Evolutionary conservation across 176 grass and related monocot species (phyloP), one percentile per base, ranked within the genome.

Genomic region (Cymbopogon citratus): DNA sequence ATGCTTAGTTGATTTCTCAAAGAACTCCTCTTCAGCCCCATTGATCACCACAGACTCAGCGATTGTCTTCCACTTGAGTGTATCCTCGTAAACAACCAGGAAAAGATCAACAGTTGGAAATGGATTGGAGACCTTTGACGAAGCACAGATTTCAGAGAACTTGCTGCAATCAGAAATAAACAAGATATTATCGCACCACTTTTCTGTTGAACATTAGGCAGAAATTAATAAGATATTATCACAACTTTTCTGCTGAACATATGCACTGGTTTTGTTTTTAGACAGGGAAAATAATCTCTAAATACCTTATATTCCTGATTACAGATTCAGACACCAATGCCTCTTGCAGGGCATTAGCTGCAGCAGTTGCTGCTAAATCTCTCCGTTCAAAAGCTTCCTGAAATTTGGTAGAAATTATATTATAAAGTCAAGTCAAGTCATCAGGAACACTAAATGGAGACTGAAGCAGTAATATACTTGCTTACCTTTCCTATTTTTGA

Each of bases 221-320:
- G 34, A 23, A 76, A 54, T 34, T 52, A 43, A 43, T 10, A 43
- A 43, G 40, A 43, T 43, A 40, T 10, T 40, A 40, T 40, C 39
- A 40, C 35, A 80, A 66, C 2, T 76, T 79, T 24, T 65, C 57
- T 74, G 28, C 10, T 70, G 21, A 61, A 80, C 7, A 12, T 26
- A 74, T 15, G 8, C 2, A 73, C 0, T 25, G 1, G 54, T 25
- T 83, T 82, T 5, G 31, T 15, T 66, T 70, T 12, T 11, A 74
- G 13, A 40, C 44, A 5, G 6, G 5, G 12, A 34, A 33, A 27
- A 69, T 11, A 46, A 2, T 40, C 24, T 64, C 2, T n/a, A 29
- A 35, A 76, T 86, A 92, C 94, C 92, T 94, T 14, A 97, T 74
- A 16, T 86, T 90, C 54, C 94, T 94, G 12, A 97, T 66, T 28